phyloP scores from a whole-genome alignment of 495 filamentous ascomycete species.

The Xylaria nigripes region DNA sequence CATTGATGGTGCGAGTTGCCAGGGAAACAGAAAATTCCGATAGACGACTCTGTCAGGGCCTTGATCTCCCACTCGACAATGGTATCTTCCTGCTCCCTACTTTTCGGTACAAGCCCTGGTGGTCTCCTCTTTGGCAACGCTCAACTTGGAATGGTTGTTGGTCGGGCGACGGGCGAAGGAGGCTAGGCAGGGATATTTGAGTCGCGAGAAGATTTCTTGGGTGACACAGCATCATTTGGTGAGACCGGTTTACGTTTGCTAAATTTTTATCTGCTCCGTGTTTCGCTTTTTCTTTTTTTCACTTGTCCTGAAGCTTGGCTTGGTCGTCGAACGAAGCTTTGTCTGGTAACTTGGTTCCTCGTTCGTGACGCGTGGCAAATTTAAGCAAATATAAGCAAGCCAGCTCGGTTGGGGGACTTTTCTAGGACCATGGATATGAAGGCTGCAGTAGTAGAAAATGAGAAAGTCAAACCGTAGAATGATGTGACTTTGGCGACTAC shows the following conservation, averaged over 20 bases:
- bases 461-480: slow-evolving; percentile 13
- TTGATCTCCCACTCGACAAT: slow-evolving; percentile 25
- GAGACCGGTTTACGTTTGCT: background rate
- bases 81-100: slow-evolving; percentile 16
- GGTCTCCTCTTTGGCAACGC: slow-evolving; percentile 24
- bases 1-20: slow-evolving; percentile 19
- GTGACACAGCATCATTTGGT: background rate
- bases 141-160: slow-evolving; percentile 23
- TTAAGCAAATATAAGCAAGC: background rate
- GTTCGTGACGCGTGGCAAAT: slow-evolving; percentile 1
- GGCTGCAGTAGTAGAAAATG: slow-evolving; percentile 13
- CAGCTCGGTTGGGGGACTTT: slow-evolving; percentile 7
- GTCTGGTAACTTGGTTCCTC: background rate
- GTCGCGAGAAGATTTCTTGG: background rate
- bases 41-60: slow-evolving; percentile 17
- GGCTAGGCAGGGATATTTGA: slow-evolving; percentile 7
- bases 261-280: background rate
- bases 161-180: slow-evolving; percentile 16
- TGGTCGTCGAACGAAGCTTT: background rate
- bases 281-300: background rate
- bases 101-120: slow-evolving; percentile 17
- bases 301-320: background rate
- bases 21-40: slow-evolving; percentile 18
- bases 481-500: slow-evolving; percentile 19
- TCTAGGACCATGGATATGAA: slow-evolving; percentile 10